Percentiles rank a stretch among this genome's conserved stretches.
Evolutionary conservation across 495 filamentous ascomycete genomes (phyloP).

Genomic region (Thermothielavioides terrestris): DNA sequence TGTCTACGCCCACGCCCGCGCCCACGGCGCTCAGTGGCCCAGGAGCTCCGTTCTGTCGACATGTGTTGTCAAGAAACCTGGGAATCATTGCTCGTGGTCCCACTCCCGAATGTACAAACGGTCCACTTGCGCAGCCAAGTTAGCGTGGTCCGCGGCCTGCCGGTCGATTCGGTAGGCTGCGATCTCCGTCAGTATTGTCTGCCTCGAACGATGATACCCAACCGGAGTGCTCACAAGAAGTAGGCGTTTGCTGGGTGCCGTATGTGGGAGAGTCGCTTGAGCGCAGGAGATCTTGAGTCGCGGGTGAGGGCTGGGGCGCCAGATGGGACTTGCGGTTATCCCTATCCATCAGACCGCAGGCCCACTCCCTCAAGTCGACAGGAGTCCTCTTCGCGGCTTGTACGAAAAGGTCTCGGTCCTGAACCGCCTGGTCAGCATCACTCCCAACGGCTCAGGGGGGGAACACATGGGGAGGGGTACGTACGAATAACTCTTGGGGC

Average conservation of each 20-base stretch:
- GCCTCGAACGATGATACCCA: too few species aligned
- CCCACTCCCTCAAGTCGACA: slow-evolving; percentile 84
- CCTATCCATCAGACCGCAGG: slow-evolving; percentile 78
- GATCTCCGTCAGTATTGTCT: slow-evolving; percentile 32
- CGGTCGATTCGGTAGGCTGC: slow-evolving; percentile 34
- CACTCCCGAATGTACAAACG: slow-evolving; percentile 42
- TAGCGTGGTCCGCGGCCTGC: slow-evolving; percentile 35
- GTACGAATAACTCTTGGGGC: slow-evolving; percentile 73
- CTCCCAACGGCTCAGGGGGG: neutral
- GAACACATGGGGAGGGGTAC: slow-evolving; percentile 11
- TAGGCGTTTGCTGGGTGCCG: slow-evolving; percentile 41
- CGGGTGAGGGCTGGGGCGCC: slow-evolving; percentile 53
- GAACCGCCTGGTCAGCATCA: slow-evolving; percentile 14
- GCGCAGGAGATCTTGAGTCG: slow-evolving; percentile 49
- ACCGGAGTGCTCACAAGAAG: slow-evolving; percentile 57
- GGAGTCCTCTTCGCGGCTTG: slow-evolving; percentile 90
- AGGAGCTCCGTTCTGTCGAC: too few species aligned
- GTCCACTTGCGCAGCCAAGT: slow-evolving; percentile 35
- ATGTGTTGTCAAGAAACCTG: too few species aligned
- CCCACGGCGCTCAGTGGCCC: too few species aligned
- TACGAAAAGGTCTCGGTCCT: slow-evolving; percentile 90
- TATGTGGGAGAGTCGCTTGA: slow-evolving; percentile 43
- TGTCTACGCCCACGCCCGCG: too few species aligned
- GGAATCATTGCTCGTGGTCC: slow-evolving; percentile 40
- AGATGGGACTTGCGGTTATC: slow-evolving; percentile 90